Conservation (phyloP, 768 basidiomycete genomes). For the Saitozyma sp. region DNA sequence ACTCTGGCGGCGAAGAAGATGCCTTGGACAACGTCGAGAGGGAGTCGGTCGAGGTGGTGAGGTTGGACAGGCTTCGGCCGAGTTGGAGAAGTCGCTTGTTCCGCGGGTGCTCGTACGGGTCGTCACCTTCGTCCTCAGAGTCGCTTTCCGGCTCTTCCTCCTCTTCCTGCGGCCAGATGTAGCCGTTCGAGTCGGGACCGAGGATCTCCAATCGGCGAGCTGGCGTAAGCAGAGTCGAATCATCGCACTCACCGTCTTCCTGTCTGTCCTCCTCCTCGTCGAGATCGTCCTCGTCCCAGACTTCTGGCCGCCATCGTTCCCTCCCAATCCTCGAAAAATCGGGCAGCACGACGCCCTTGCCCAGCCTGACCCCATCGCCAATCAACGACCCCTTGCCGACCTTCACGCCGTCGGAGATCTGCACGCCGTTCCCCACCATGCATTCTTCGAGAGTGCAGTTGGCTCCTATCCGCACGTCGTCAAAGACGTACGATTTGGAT, state of each 20-base stretch:
- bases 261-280: conserved; percentile 53
- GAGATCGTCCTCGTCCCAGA: conserved; percentile 51
- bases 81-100: conserved; percentile 51
- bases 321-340: conserved; percentile 73
- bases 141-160: conserved; percentile 40
- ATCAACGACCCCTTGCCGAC: conserved; percentile 78
- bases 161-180: conserved; percentile 69
- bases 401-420: conserved; percentile 65
- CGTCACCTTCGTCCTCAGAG: conserved; percentile 58
- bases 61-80: conserved; percentile 41
- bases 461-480: conserved; percentile 60
- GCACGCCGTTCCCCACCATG: conserved; percentile 77
- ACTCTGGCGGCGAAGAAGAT: conserved; percentile 38
- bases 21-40: conserved; percentile 48
- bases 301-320: conserved; percentile 53
- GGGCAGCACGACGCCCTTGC: conserved; percentile 66
- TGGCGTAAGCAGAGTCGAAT: neutral
- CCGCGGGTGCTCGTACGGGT: conserved; percentile 50
- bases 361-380: conserved; percentile 76
- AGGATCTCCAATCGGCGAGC: conserved; percentile 51
- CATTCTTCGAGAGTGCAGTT: conserved; percentile 65
- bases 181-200: conserved; percentile 72
- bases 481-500: conserved; percentile 77
- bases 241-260: conserved; percentile 23
- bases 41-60: conserved; percentile 27